phyloP scores from a whole-genome alignment of 2,329 filamentous ascomycete species.

The Sporothrix pallida region DNA sequence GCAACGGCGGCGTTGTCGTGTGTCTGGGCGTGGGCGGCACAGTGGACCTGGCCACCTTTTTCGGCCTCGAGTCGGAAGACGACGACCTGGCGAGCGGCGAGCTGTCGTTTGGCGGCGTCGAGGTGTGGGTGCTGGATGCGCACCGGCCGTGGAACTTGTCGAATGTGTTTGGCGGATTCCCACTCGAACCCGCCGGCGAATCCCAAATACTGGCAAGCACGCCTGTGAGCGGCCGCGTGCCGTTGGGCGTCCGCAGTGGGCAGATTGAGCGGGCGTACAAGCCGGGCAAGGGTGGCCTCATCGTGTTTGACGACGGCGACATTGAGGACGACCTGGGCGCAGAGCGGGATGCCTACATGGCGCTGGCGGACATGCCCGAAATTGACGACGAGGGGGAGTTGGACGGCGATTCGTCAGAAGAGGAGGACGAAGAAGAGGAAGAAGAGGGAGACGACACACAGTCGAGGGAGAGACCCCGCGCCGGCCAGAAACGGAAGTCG shows the following conservation, averaged over 20 bases:
- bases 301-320: constrained; percentile 96
- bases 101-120: constrained; percentile 74
- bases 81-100: constrained; percentile 49
- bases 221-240: constrained; percentile 38
- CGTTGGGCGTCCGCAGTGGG: constrained; percentile 73
- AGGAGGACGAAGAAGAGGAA: constrained; percentile 69
- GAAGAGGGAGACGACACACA: constrained; percentile 62
- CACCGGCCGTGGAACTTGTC: constrained; percentile 92
- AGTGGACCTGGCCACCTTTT: constrained; percentile 80
- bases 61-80: constrained; percentile 74
- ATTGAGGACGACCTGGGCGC: constrained; percentile 78
- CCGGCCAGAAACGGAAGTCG: constrained; percentile 68
- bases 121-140: constrained; percentile 93
- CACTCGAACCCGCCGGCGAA: constrained; percentile 43
- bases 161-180: constrained; percentile 85
- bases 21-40: constrained; percentile 92
- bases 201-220: too few relatives aligned
- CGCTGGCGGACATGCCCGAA: constrained; percentile 89
- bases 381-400: constrained; percentile 71
- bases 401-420: constrained; percentile 67
- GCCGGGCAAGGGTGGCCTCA: constrained; percentile 81
- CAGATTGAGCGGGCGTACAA: constrained; percentile 74
- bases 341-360: constrained; percentile 82
- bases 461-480: constrained; percentile 18
- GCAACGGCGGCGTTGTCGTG: constrained; percentile 85